Conservation (phyloP, 768 basidiomycete species). For the Pleurotus ostreatus region DNA sequence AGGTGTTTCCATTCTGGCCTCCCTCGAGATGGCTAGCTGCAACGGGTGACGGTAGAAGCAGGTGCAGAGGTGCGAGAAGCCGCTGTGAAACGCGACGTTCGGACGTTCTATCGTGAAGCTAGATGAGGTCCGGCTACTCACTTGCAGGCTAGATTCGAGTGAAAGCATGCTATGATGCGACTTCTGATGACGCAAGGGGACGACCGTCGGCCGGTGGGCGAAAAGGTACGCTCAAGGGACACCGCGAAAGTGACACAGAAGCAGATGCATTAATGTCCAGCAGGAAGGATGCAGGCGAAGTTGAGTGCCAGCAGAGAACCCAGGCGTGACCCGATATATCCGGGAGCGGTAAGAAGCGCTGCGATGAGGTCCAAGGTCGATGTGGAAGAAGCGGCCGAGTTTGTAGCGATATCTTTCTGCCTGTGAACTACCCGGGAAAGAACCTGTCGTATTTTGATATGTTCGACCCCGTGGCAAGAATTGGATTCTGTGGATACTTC, state of each 20-base stretch:
- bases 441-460: background rate
- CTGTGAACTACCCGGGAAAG: background rate
- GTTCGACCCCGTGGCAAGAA: background rate
- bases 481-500: too few species aligned
- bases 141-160: too few species aligned
- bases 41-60: too few species aligned
- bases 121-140: too few species aligned
- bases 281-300: background rate
- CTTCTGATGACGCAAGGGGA: too few species aligned
- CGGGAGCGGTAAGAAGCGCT: background rate
- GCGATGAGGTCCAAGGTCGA: background rate
- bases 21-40: too few species aligned
- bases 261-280: background rate
- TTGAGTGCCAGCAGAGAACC: background rate
- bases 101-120: too few species aligned
- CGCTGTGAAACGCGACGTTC: too few species aligned
- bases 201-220: too few species aligned
- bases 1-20: too few species aligned
- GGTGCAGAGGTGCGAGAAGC: too few species aligned
- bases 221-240: background rate
- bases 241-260: background rate
- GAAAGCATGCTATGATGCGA: too few species aligned
- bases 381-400: background rate
- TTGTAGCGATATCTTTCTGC: background rate
- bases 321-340: background rate